Conservation (phyloP, 352 stramenopile species). For the Pythium utonaiense region DNA sequence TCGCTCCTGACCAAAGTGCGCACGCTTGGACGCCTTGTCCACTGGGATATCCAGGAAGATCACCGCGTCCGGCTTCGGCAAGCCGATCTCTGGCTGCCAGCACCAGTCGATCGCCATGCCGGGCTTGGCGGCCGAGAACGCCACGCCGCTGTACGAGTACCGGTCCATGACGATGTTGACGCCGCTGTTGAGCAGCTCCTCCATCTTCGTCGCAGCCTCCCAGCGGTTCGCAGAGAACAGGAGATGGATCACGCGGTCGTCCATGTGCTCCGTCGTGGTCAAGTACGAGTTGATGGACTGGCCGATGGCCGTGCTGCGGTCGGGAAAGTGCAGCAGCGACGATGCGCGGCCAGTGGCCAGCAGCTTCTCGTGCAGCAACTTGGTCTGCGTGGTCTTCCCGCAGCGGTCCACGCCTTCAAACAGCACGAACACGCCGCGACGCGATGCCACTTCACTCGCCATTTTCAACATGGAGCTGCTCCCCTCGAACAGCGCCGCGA, state of each 20-base stretch:
- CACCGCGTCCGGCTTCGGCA: slow-evolving; percentile 96
- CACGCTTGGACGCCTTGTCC: slow-evolving; percentile 84
- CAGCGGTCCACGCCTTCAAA: slow-evolving; percentile 99
- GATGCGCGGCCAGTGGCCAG: slow-evolving; percentile 20
- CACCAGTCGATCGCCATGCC: slow-evolving; percentile 96
- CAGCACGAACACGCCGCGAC: slow-evolving; percentile 97
- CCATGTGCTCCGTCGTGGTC: slow-evolving; percentile 82
- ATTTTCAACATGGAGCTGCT: slow-evolving; percentile 10
- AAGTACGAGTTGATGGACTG: slow-evolving; percentile 98
- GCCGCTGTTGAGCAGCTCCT: slow-evolving; percentile 65
- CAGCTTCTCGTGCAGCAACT: slow-evolving; percentile 77
- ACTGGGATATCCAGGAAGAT: slow-evolving; percentile 97
- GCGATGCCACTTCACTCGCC: slow-evolving; percentile 3
- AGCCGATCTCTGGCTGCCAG: slow-evolving; percentile 94
- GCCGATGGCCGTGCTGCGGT: slow-evolving; percentile 91
- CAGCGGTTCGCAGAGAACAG: slow-evolving; percentile 99
- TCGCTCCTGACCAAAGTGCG: slow-evolving; percentile 91
- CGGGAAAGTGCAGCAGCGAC: slow-evolving; percentile 74
- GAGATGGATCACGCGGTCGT: slow-evolving; percentile 98
- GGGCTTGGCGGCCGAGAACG: slow-evolving; percentile 96
- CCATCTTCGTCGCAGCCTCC: slow-evolving; percentile 89
- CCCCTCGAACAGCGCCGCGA: too few species aligned
- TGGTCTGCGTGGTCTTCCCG: slow-evolving; percentile 99
- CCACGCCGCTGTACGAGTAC: slow-evolving; percentile 97
- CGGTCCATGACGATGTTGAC: slow-evolving; percentile 96